Evolutionary conservation across 306 rosid genomes (phyloP).

Genomic region (Abrus pulchellus): DNA sequence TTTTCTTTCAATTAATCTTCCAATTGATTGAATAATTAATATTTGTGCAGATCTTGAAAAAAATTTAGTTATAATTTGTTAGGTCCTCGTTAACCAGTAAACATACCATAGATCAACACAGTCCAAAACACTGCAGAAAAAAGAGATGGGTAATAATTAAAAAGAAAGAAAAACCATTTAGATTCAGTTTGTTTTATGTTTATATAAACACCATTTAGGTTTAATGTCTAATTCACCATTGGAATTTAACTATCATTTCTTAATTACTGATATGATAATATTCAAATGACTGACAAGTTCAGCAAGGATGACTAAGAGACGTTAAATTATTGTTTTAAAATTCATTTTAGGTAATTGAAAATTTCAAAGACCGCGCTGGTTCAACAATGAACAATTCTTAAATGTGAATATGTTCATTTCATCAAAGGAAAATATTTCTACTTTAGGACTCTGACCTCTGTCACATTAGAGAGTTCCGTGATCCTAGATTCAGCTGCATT

Average conservation of each 20-base stretch:
- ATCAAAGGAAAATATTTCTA: slow-evolving; percentile 18
- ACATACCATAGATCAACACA: background rate
- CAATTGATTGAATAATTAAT: slow-evolving; percentile 18
- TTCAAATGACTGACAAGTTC: slow-evolving; percentile 3
- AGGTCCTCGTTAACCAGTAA: background rate
- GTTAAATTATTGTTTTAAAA: slow-evolving; percentile 3
- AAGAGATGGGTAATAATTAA: background rate
- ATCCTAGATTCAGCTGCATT: slow-evolving; percentile 69
- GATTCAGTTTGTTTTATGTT: slow-evolving; percentile 7
- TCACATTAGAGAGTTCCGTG: slow-evolving; percentile 62
- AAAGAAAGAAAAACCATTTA: slow-evolving; percentile 5
- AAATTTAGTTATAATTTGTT: slow-evolving; percentile 3
- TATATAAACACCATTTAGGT: background rate
- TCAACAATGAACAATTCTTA: slow-evolving; percentile 9
- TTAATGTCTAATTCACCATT: slow-evolving; percentile 3
- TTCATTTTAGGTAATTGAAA: slow-evolving; percentile 9
- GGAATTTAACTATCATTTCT: slow-evolving; percentile 18
- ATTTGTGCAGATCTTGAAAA: slow-evolving; percentile 14
- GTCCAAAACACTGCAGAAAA: slow-evolving; percentile 16
- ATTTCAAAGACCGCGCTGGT: slow-evolving; percentile 17
- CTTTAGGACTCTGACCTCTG: slow-evolving; percentile 66
- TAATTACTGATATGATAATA: background rate
- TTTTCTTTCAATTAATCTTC: slow-evolving; percentile 12
- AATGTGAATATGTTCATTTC: slow-evolving; percentile 4
- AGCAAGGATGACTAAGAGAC: slow-evolving; percentile 4